These are phyloP conservation scores for Triadica sebifera DNA, from an alignment of 345 rosid genomes.

Conservation along the genomic window DNA sequence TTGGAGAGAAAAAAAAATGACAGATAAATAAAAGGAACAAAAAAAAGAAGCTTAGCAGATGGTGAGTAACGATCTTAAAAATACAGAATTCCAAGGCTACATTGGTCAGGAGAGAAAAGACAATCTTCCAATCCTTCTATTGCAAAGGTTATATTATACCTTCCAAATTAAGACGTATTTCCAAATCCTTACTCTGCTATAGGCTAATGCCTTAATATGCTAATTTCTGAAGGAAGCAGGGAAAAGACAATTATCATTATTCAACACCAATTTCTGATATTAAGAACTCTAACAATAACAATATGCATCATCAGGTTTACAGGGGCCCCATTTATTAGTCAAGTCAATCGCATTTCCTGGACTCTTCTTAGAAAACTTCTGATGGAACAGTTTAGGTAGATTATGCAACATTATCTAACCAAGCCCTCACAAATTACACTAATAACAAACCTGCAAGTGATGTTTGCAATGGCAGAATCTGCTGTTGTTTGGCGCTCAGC, in stretches of 20 bases:
- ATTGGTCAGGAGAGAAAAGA: neutral
- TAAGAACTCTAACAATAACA: neutral
- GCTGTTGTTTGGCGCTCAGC: constrained; percentile 91
- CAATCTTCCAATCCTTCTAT: neutral
- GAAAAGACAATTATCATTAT: too few relatives aligned
- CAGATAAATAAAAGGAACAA: neutral
- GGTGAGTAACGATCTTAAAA: neutral
- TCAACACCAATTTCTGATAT: too few relatives aligned
- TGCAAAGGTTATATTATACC: too few relatives aligned
- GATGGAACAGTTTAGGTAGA: neutral
- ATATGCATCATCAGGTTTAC: neutral
- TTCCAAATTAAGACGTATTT: neutral
- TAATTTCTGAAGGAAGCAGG: neutral
- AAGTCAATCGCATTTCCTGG: neutral
- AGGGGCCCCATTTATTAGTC: neutral
- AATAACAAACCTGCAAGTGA: constrained; percentile 75
- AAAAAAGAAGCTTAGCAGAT: neutral
- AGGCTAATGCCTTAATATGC: neutral
- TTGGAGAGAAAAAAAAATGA: too few relatives aligned
- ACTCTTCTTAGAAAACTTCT: constrained; percentile 1
- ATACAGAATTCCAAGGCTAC: neutral
- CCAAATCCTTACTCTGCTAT: neutral
- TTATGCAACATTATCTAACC: neutral
- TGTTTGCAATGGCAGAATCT: constrained; percentile 96
- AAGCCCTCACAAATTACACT: neutral